Evolutionary conservation across 225 moss, liverwort and hornwort genomes (phyloP), one percentile per base, ranked within the genome.

Genomic region (Marchantia paleacea): DNA sequence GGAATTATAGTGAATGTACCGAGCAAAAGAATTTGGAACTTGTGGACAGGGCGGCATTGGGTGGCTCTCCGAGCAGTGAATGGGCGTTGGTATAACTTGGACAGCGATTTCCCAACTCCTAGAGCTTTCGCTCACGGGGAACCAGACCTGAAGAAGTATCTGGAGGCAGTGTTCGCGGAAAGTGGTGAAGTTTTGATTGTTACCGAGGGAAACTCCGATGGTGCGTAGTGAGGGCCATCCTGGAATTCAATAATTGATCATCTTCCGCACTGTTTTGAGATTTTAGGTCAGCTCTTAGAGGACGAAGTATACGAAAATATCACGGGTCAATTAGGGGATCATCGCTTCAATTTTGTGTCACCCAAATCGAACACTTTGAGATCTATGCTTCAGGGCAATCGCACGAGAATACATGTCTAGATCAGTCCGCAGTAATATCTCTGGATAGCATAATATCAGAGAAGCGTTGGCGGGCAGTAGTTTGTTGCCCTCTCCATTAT

Each of bases 21-120:
- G 0, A 85, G 72, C 2, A 85, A 67, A 31, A 90, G 77, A 52
- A 86, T 81, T 76, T 70, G 86, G 7, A 90, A 92, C 13, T 12
- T 92, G 48, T 91, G 90, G 91, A 90, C 87, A 75, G 83, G 80
- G n/a, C 83, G 99, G 67, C 99, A 99, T 80, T 99, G 99, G 99
- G 89, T 94, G 52, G 85, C 99, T 10, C 47, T 99, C 26, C 85
- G 93, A 52, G 88, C 87, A 72, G 72, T 95, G 20, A 81, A 89
- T 18, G 94, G 91, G 52, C 3, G 72, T 28, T 99, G 99, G 99
- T 99, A 91, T 77, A 91, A 95, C 75, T 72, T 99, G 48, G 99
- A 99, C 82, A 99, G 99, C 62, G 90, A 92, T 68, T 51, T 82
- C 6, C 60, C 79, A 8, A 87, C 82, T 4, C 94, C 96, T 0